phyloP scores from a whole-genome alignment of 2,329 filamentous ascomycete species.

The Arthroderma uncinatum region DNA sequence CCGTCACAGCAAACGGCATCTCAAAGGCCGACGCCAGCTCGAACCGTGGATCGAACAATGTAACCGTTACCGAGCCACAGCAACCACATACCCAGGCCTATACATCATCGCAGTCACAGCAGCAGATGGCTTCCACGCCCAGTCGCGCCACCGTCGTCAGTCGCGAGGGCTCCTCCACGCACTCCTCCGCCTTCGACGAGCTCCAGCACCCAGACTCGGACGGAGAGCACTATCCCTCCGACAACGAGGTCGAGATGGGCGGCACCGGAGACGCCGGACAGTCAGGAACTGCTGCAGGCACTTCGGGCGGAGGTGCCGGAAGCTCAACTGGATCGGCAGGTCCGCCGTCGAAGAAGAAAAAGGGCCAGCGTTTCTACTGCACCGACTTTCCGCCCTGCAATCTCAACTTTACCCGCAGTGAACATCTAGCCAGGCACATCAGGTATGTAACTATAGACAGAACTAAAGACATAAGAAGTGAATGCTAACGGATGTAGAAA shows the following conservation, averaged over 20 bases:
- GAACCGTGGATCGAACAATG: neutral
- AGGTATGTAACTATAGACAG: too few species aligned
- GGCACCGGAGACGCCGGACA: constrained; percentile 42
- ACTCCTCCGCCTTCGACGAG: constrained; percentile 39
- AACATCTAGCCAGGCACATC: constrained; percentile 90
- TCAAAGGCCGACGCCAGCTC: neutral
- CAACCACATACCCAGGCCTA: neutral
- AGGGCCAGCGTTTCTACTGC: constrained; percentile 91
- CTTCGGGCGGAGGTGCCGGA: constrained; percentile 50
- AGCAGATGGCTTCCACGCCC: neutral
- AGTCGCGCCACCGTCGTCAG: constrained; percentile 30
- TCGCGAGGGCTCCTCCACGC: constrained; percentile 49
- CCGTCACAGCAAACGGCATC: neutral
- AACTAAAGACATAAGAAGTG: too few species aligned
- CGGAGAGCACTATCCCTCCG: constrained; percentile 5
- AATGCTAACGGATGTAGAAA: constrained; percentile 49
- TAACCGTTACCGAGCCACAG: neutral
- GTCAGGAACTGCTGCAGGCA: constrained; percentile 53
- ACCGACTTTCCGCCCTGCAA: constrained; percentile 89
- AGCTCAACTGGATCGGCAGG: constrained; percentile 37
- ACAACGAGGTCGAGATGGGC: constrained; percentile 50
- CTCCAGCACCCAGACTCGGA: constrained; percentile 5
- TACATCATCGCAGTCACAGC: neutral
- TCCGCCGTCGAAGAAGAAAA: constrained; percentile 84
- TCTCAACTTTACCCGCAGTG: constrained; percentile 88